A percentile compares a stretch with the other conserved stretches of the same genome.
These are phyloP conservation scores for Coniella vitis DNA, from an alignment of 2,329 filamentous ascomycete species.

Conservation along the genomic window DNA sequence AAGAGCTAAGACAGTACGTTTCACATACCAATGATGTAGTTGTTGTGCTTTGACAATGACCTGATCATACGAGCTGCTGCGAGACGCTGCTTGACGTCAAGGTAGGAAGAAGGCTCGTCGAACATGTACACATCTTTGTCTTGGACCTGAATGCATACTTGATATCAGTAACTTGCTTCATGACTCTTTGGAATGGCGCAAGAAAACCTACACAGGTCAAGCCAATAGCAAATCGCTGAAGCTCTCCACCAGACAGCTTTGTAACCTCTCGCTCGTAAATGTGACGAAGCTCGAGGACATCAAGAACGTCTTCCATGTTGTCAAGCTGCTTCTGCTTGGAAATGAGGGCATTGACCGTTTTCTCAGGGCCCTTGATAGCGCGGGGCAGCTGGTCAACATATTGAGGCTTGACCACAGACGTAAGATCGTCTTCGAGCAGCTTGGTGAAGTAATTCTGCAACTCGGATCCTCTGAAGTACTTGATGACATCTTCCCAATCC, in stretches of 20 bases:
- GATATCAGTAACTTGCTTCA: not conserved
- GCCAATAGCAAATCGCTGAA: slow-evolving; percentile 96
- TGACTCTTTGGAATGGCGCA: not conserved
- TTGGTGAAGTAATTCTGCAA: slow-evolving; percentile 99
- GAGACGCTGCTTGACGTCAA: slow-evolving; percentile 98
- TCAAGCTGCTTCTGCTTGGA: slow-evolving; percentile 68
- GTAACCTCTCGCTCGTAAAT: slow-evolving; percentile 89
- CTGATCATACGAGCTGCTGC: slow-evolving; percentile 89
- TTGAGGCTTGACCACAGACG: slow-evolving; percentile 97
- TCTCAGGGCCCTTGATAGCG: slow-evolving; percentile 76
- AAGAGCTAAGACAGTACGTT: not conserved
- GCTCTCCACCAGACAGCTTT: slow-evolving; percentile 89
- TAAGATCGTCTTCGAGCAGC: slow-evolving; percentile 91
- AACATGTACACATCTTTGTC: slow-evolving; percentile 71
- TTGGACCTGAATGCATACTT: slow-evolving; percentile 10
- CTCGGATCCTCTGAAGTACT: slow-evolving; percentile 96
- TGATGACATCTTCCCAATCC: slow-evolving; percentile 98
- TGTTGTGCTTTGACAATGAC: slow-evolving; percentile 76
- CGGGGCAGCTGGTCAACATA: slow-evolving; percentile 98
- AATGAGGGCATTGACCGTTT: slow-evolving; percentile 73
- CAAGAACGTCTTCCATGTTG: slow-evolving; percentile 74
- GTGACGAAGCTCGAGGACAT: slow-evolving; percentile 77
- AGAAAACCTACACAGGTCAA: slow-evolving; percentile 63
- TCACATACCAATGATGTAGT: slow-evolving; percentile 71
- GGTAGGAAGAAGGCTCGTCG: slow-evolving; percentile 96